phyloP scores from a whole-genome alignment of 345 rosid genomes.

The Eucalyptus rudis region DNA sequence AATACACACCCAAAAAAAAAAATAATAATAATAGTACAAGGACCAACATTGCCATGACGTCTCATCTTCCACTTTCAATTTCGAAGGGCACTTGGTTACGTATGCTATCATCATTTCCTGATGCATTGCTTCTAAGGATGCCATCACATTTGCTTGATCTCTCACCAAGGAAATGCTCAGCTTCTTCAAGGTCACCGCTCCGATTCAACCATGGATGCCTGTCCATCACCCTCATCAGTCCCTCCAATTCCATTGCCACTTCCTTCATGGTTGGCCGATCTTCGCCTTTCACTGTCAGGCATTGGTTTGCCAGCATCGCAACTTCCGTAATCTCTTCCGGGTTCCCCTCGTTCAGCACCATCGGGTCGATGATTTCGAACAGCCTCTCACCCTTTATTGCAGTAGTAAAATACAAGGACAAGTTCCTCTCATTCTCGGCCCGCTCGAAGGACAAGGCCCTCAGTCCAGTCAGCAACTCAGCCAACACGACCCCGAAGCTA shows the following conservation, averaged over 20 bases:
- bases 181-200: neutral
- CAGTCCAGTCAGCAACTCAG: conserved; percentile 19
- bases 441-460: neutral
- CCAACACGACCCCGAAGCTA: neutral
- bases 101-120: too few species aligned
- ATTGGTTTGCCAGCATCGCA: neutral
- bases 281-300: conserved; percentile 13
- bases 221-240: neutral
- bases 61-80: too few species aligned
- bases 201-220: conserved; percentile 3
- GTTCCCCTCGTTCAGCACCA: neutral
- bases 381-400: conserved; percentile 11
- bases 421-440: neutral
- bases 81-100: too few species aligned
- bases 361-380: conserved; percentile 6
- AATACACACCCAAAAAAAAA: too few species aligned
- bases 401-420: conserved; percentile 5
- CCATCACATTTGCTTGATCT: too few species aligned
- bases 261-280: conserved; percentile 13
- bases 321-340: neutral
- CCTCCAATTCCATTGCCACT: conserved; percentile 4
- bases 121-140: too few species aligned
- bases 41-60: too few species aligned
- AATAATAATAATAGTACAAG: too few species aligned
- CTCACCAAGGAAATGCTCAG: neutral